Conservation (phyloP, 768 basidiomycete species). For the Boletus reticulatus region DNA sequence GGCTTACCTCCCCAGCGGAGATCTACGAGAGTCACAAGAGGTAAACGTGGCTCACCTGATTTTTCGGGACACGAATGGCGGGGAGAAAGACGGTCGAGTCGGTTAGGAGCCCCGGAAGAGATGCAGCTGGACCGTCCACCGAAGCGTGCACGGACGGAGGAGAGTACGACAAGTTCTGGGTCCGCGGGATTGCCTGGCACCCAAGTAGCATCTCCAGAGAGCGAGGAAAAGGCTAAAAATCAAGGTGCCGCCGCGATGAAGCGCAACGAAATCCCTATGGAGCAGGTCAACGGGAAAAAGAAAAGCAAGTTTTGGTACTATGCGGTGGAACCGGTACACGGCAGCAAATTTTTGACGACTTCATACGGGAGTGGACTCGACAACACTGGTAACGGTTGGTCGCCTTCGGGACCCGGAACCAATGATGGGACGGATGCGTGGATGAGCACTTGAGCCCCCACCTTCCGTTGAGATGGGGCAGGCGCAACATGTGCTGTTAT, state of each 20-base stretch:
- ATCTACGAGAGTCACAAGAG: conserved; percentile 50
- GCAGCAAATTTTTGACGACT: conserved; percentile 10
- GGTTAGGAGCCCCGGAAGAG: conserved; percentile 59
- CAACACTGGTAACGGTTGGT: conserved; percentile 8
- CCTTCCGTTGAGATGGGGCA: conserved; percentile 15
- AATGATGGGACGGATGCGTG: conserved; percentile 19
- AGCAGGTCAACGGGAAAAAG: conserved; percentile 76
- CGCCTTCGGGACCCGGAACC: not conserved
- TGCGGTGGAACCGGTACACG: conserved; percentile 63
- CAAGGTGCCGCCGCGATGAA: conserved; percentile 67
- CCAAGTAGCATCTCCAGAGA: conserved; percentile 23
- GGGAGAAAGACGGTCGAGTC: conserved; percentile 70
- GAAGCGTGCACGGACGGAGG: conserved; percentile 78
- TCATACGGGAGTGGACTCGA: conserved; percentile 24
- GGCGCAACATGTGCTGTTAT: conserved; percentile 9
- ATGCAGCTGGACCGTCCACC: conserved; percentile 48
- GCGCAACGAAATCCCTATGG: conserved; percentile 71
- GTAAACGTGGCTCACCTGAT: conserved; percentile 50
- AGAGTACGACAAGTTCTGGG: conserved; percentile 58
- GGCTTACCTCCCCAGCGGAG: conserved; percentile 43
- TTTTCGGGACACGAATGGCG: conserved; percentile 61
- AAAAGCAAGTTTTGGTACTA: conserved; percentile 89
- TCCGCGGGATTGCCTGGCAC: conserved; percentile 35
- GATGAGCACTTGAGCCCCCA: conserved; percentile 12
- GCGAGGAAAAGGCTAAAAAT: conserved; percentile 46